Conservation (phyloP, 768 basidiomycete species). For the Clathrus columnatus region DNA sequence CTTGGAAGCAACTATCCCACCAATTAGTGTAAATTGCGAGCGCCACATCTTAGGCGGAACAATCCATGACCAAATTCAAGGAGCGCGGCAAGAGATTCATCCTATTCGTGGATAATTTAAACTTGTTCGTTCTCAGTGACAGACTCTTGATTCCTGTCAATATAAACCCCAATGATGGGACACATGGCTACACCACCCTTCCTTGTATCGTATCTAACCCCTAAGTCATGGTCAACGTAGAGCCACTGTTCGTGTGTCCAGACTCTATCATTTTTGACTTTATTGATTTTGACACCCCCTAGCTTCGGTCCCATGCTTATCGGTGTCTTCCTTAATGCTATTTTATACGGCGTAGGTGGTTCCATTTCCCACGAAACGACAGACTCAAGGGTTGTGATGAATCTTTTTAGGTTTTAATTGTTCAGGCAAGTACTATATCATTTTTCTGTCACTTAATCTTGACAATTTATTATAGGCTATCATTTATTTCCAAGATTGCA, state of each 20-base stretch:
- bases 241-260: neutral
- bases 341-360: constrained; percentile 14
- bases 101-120: too few species aligned
- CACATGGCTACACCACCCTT: too few species aligned
- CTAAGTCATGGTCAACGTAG: neutral
- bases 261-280: neutral
- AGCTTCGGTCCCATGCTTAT: constrained; percentile 10
- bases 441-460: neutral
- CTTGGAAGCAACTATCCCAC: too few species aligned
- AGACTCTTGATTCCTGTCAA: too few species aligned
- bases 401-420: neutral
- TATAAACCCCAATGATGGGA: too few species aligned
- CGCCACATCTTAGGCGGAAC: too few species aligned
- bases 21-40: too few species aligned
- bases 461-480: neutral
- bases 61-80: too few species aligned
- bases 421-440: neutral
- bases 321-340: constrained; percentile 17
- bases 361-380: neutral
- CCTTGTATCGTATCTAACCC: too few species aligned
- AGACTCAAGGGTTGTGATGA: neutral
- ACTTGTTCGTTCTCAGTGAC: too few species aligned
- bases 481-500: neutral
- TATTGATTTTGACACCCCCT: neutral
- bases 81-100: too few species aligned